Evolutionary conservation across 2,329 filamentous ascomycete species (phyloP), one percentile per base, ranked within the genome.

Genomic region (Ophiostoma sp.): DNA sequence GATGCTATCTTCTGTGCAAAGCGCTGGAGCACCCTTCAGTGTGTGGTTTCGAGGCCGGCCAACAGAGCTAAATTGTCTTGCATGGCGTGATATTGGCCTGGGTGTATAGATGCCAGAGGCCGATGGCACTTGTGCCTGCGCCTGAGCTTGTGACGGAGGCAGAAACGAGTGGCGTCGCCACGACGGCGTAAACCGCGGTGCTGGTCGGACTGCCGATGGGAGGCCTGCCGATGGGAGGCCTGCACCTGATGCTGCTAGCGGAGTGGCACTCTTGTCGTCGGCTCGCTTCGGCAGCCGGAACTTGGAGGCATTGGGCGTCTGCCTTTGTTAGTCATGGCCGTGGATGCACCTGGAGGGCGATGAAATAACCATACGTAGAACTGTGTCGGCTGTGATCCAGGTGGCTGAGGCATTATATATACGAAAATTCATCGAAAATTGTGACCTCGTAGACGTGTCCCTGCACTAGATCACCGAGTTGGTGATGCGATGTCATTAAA

Each of bases 131-230:
- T 44, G 44, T 1, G 41, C 4, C 20, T 68, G 67, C 27, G 48
- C 31, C 54, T 62, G 67, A 3, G 68, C 8, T 33, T 65, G 66
- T 8, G 64, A 33, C 60, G 68, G 69, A 1, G n/a, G 54, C 13
- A 67, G 35, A 44, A 31, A 31, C 23, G 65, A 44, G 1, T 62
- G 64, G 7, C 36, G 60, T 5, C 48, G 44, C 70, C 71, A 69
- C 6, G 72, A 71, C 6, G 68, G 70, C 7, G 44, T 66, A 31
- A 72, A 72, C 15, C 70, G 72, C 48, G 68, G 70, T 5, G 71
- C 62, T 23, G 71, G 71, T 2, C 69, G 69, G 65, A 60, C 71
- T 68, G 68, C 67, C 41, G 54, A 7, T 27, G 68, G 60, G 1
- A n/a, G 60, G 1, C 13, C 33, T 23, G 33, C 17, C 41, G 54